Evolutionary conservation across 306 rosid species (phyloP).

Genomic region (Dalbergia cochinchinensis): DNA sequence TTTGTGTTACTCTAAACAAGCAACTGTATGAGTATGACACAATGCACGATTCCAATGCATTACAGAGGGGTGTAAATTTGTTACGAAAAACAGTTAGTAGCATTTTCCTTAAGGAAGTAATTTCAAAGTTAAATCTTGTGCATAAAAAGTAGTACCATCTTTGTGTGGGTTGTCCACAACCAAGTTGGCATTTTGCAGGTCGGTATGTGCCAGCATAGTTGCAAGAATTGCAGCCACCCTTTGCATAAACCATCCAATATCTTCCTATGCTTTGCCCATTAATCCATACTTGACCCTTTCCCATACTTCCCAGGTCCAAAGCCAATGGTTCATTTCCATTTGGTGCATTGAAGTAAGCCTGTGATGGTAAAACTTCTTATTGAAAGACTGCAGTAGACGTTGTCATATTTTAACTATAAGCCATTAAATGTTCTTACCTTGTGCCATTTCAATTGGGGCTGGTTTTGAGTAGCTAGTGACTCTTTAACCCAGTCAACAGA

Average conservation of each 20-base stretch:
- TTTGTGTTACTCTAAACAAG: neutral
- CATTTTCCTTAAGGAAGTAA: constrained; percentile 1
- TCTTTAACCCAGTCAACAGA: constrained; percentile 78
- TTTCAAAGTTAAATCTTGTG: constrained; percentile 1
- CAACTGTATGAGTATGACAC: neutral
- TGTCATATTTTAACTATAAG: neutral
- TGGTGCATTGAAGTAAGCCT: constrained; percentile 90
- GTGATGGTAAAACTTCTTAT: constrained; percentile 34
- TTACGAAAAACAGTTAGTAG: neutral
- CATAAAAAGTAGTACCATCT: constrained; percentile 66
- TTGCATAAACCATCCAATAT: constrained; percentile 92
- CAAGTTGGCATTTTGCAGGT: constrained; percentile 65
- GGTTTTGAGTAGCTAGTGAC: constrained; percentile 59
- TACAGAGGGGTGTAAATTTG: constrained; percentile 11
- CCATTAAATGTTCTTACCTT: constrained; percentile 60
- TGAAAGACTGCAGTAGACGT: neutral
- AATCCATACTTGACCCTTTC: constrained; percentile 98
- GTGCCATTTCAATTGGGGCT: constrained; percentile 84
- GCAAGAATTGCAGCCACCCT: constrained; percentile 75
- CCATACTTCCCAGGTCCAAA: constrained; percentile 89
- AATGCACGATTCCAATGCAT: neutral
- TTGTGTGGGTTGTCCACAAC: constrained; percentile 94
- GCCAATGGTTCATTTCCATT: constrained; percentile 80
- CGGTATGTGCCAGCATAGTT: constrained; percentile 80
- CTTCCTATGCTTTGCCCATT: constrained; percentile 97